Base-by-base conservation (phyloP, 2,329 filamentous ascomycete genomes). In the Aspergillus carbonarius region DNA sequence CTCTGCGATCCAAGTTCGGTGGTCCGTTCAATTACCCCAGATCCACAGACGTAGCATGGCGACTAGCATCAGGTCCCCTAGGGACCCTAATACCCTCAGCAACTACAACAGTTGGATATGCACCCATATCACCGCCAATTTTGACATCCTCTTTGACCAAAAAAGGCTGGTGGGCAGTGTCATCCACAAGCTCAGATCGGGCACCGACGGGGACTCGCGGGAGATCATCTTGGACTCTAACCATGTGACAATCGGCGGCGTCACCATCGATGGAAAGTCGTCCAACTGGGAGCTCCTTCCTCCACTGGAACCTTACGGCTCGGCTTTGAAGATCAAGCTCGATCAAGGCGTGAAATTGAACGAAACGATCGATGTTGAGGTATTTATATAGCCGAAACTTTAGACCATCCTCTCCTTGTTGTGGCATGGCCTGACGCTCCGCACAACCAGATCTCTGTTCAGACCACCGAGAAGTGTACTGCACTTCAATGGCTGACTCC, bases 401-500 rank as follows among this genome's bases (percentile, higher is more conserved):
- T 27, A 25, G 20, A 27, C 30, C 8, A 27, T 13, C n/a, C 12
- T 12, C 15, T 25, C 17, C 20, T 18, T n/a, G 10, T n/a, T 35
- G 18, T 34, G 37, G 10, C 30, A 5, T 20, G 20, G 13, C 10
- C 25, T 47, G 39, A 44, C 32, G 10, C 17, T 27, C 47, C n/a
- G 55, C n/a, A 30, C 39, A 6, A 12, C 25, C 61, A 86, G 74
- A 91, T 96, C 61, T 80, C 84, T 23, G 76, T 97, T 30, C 83
- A 90, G 66, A 98, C 95, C 5, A 98, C 95, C 1, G 84, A 89
- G 53, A 85, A 90, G 69, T 97, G 93, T 76, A 96, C 93, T 10
- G 93, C 93, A 9, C 81, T 99, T 62, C 93, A 98, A 77, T 99
- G 95, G 93, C 84, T 99, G 75, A 93, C 90, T 0, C 92, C 92